Percentiles rank a stretch among this genome's conserved stretches.
Evolutionary conservation across 768 basidiomycete genomes (phyloP).

Genomic region (Kwoniella pini): DNA sequence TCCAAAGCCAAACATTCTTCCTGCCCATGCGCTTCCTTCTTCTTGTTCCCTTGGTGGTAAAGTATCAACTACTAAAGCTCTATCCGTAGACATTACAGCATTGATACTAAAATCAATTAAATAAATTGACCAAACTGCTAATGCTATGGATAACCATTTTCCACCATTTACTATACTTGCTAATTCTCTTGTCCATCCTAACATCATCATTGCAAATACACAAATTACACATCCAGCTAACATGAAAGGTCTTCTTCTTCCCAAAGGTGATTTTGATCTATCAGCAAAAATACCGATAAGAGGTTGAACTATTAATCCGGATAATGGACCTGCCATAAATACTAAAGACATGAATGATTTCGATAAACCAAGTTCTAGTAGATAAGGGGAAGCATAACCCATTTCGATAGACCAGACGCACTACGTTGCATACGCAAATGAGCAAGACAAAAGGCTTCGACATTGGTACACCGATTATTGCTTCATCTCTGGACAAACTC

Average conservation of each 20-base stretch:
- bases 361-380: slow-evolving; percentile 80
- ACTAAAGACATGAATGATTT: slow-evolving; percentile 87
- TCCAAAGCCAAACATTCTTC: slow-evolving; percentile 84
- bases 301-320: slow-evolving; percentile 87
- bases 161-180: slow-evolving; percentile 59
- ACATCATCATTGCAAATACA: slow-evolving; percentile 70
- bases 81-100: slow-evolving; percentile 83
- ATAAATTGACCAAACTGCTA: slow-evolving; percentile 74
- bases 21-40: slow-evolving; percentile 90
- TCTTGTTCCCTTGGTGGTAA: slow-evolving; percentile 74
- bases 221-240: slow-evolving; percentile 68
- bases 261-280: slow-evolving; percentile 76
- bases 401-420: slow-evolving; percentile 89
- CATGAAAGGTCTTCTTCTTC: slow-evolving; percentile 85
- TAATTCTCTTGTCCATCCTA: slow-evolving; percentile 77
- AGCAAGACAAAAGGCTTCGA: background rate
- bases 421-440: slow-evolving; percentile 7
- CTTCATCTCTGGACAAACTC: slow-evolving; percentile 17
- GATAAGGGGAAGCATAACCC: slow-evolving; percentile 85
- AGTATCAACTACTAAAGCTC: slow-evolving; percentile 84
- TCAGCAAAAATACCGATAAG: slow-evolving; percentile 80
- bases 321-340: slow-evolving; percentile 87
- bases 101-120: slow-evolving; percentile 64
- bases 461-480: background rate
- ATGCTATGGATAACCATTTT: slow-evolving; percentile 64